Percentiles rank a stretch among this genome's conserved stretches.
phyloP scores from a whole-genome alignment of 2,329 filamentous ascomycete genomes.

The Phaeosphaeriaceae sp. region DNA sequence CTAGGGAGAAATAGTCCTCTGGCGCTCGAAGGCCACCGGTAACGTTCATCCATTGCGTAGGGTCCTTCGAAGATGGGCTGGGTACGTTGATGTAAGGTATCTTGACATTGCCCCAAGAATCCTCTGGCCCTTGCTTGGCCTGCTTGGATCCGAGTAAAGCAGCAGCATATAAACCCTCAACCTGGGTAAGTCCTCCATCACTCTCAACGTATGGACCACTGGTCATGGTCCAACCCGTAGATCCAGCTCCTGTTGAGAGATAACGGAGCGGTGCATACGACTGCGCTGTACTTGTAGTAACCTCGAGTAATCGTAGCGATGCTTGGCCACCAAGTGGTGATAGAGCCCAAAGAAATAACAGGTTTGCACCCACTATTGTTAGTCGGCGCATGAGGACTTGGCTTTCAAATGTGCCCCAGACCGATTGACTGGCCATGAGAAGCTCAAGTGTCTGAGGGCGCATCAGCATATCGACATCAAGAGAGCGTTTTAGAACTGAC shows the following conservation, averaged over 20 bases:
- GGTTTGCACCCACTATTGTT: constrained; percentile 39
- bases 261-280: constrained; percentile 31
- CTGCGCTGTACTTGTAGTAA: constrained; percentile 1
- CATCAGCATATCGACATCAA: constrained; percentile 5
- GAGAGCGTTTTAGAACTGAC: constrained; percentile 19
- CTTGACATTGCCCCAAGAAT: constrained; percentile 48
- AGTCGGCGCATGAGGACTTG: constrained; percentile 40
- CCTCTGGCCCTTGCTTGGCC: constrained; percentile 32
- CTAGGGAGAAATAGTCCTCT: constrained; percentile 27
- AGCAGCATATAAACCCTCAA: constrained; percentile 32
- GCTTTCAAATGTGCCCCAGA: constrained; percentile 47
- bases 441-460: constrained; percentile 40
- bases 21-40: constrained; percentile 13
- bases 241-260: constrained; percentile 35
- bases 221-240: constrained; percentile 16
- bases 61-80: constrained; percentile 4
- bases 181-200: constrained; percentile 24
- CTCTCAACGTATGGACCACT: constrained; percentile 18
- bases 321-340: constrained; percentile 50
- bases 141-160: constrained; percentile 30
- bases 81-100: constrained; percentile 33
- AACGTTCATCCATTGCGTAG: constrained; percentile 23
- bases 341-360: constrained; percentile 46
- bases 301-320: constrained; percentile 39
- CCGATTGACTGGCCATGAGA: constrained; percentile 47